Base-by-base conservation (phyloP, 768 basidiomycete genomes). In the Suillus hirtellus region DNA sequence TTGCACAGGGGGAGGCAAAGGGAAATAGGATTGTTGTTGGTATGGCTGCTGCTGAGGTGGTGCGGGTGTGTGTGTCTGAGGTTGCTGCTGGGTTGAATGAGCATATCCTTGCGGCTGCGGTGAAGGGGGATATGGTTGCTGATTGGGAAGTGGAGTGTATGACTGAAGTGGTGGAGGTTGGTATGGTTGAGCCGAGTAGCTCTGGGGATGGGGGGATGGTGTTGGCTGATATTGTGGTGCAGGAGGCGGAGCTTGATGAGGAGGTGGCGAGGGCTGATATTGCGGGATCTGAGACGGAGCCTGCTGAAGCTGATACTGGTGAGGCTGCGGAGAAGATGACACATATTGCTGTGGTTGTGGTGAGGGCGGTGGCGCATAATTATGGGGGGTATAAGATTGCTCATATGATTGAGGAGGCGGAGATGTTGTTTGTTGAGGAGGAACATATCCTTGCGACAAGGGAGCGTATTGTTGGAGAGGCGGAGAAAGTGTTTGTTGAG, bases 161-260 rank as follows among this genome's bases (percentile, higher is more conserved):
- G 55, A 44, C 34, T 65, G 71, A 27, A 67, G 68, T 8, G 50
- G 65, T 27, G 61, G 64, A 35, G 49, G 59, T 42, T 65, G 49
- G 54, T 60, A 63, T n/a, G 71, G 67, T 42, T 70, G 27, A 21
- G 72, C 19, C 24, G 50, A 53, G 24, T 44, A 34, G 35, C 62
- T 35, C 60, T 47, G 66, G 44, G 40, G 79, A 79, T 49, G 76
- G 65, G 1, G 79, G 78, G 69, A 80, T 81, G 21, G 71, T 69
- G 54, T 11, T n/a, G 34, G 35, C 19, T 53, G 52, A 35, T 53
- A 53, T 37, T 53, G 52, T 70, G 11, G 67, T 55, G 4, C 64
- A 46, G 62, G 65, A 46, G 40, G 52, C 27, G 19, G 64, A 56
- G 66, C 64, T 4, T 50, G 60, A 50, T 64, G 54, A 19, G 63